Evolutionary conservation across 225 moss, liverwort and hornwort species (phyloP).

Genomic region (Polytrichum commune): DNA sequence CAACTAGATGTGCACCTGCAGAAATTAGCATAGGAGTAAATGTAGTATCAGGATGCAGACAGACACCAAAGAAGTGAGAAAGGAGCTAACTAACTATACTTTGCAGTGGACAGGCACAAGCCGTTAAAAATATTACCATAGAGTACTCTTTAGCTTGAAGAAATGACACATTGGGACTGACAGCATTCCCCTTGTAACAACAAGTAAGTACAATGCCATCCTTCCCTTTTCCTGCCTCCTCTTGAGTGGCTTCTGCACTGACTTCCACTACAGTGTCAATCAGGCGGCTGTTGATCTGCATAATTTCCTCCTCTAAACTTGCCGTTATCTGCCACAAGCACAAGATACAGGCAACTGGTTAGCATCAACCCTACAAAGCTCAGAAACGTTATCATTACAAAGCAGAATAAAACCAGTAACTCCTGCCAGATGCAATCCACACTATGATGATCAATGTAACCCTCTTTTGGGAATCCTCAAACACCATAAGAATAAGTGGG

Average conservation of each 20-base stretch:
- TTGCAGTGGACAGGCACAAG: no score
- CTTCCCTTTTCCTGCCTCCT: constrained; percentile 69
- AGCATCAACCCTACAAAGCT: background rate
- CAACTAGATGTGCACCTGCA: no score
- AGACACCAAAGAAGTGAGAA: background rate
- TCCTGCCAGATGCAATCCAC: no score
- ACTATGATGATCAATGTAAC: no score
- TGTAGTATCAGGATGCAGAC: background rate
- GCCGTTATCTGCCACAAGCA: constrained; percentile 48
- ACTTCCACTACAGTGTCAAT: constrained; percentile 93
- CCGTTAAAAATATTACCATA: constrained; percentile 29
- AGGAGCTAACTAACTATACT: no score
- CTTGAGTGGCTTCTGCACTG: constrained; percentile 77
- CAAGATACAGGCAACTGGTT: background rate
- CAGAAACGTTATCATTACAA: no score
- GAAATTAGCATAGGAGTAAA: no score
- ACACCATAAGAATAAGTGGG: no score
- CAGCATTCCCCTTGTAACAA: constrained; percentile 70
- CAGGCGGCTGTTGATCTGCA: constrained; percentile 61
- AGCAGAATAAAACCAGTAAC: no score
- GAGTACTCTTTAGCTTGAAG: constrained; percentile 52
- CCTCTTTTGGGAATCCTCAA: no score
- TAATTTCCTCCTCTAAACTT: constrained; percentile 75
- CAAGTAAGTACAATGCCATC: constrained; percentile 89
- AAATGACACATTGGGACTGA: constrained; percentile 58